phyloP scores from a whole-genome alignment of 306 rosid species.

The Inga oerstediana region DNA sequence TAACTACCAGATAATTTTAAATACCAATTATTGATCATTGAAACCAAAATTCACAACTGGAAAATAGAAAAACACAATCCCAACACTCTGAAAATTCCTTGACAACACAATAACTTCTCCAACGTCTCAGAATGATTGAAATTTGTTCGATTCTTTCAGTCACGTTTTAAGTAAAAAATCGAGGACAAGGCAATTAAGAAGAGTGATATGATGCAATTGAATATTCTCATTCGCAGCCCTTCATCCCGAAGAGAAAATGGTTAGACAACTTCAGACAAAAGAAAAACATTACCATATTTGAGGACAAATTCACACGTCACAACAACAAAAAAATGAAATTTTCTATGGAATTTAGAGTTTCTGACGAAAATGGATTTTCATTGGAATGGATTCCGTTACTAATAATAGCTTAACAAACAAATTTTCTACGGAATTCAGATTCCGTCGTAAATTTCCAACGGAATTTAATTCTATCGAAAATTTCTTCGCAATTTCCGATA shows the following conservation, averaged over 20 bases:
- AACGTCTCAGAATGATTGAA: neutral
- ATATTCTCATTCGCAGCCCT: neutral
- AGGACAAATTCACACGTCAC: neutral
- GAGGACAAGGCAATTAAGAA: neutral
- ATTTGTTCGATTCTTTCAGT: neutral
- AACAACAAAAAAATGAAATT: too few relatives aligned
- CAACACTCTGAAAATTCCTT: neutral
- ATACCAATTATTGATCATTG: neutral
- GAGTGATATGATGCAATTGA: neutral
- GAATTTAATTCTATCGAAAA: too few relatives aligned
- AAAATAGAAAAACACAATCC: neutral
- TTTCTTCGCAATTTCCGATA: too few relatives aligned
- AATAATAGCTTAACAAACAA: too few relatives aligned
- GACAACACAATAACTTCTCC: neutral
- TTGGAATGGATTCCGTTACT: too few relatives aligned
- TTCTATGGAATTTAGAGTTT: too few relatives aligned
- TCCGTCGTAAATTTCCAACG: too few relatives aligned
- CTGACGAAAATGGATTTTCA: too few relatives aligned
- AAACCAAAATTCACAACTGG: neutral
- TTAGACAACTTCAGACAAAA: neutral
- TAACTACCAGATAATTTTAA: too few relatives aligned
- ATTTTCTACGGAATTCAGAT: too few relatives aligned
- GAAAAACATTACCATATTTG: neutral
- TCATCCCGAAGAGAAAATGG: neutral
- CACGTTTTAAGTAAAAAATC: neutral